Percentiles rank a stretch among this genome's conserved stretches.
Conservation (phyloP, 441 rosid species). For the Populus trichocarpa region DNA sequence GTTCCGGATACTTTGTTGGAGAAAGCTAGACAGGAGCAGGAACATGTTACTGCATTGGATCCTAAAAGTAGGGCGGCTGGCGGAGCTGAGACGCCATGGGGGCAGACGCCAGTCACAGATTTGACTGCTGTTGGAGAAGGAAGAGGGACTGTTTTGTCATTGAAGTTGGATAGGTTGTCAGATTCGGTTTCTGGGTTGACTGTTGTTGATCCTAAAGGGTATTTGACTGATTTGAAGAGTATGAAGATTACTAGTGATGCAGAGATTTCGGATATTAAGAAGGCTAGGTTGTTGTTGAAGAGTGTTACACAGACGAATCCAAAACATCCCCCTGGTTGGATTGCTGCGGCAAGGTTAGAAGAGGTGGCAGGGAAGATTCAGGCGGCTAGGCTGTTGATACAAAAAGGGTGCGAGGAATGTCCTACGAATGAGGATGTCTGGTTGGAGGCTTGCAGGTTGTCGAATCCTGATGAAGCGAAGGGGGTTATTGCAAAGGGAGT, state of each 20-base stretch:
- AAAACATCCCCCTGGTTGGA: constrained; percentile 92
- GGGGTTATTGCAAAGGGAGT: constrained; percentile 85
- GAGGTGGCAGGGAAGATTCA: constrained; percentile 93
- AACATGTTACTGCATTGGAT: constrained; percentile 89
- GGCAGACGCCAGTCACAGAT: constrained; percentile 80
- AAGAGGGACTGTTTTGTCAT: constrained; percentile 84
- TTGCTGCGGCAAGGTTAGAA: constrained; percentile 94
- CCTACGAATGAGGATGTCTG: constrained; percentile 91
- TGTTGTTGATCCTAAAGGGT: constrained; percentile 93
- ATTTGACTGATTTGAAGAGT: constrained; percentile 90
- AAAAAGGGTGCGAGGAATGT: constrained; percentile 89
- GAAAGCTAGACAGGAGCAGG: constrained; percentile 92
- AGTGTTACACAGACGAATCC: constrained; percentile 88
- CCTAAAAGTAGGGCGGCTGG: constrained; percentile 82
- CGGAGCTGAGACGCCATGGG: constrained; percentile 87
- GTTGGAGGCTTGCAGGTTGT: constrained; percentile 89
- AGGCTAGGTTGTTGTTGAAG: constrained; percentile 84
- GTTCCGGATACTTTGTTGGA: constrained; percentile 84
- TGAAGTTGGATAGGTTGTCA: constrained; percentile 84
- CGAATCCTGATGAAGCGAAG: constrained; percentile 89
- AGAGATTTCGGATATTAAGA: constrained; percentile 87
- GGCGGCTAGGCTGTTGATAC: constrained; percentile 78
- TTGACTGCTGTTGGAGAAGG: constrained; percentile 95
- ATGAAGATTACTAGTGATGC: constrained; percentile 98
- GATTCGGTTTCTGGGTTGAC: constrained; percentile 87